Percentiles rank a stretch among this genome's conserved stretches.
Conservation (phyloP, 805 yeast genomes). For the Metschnikowia borealis region DNA sequence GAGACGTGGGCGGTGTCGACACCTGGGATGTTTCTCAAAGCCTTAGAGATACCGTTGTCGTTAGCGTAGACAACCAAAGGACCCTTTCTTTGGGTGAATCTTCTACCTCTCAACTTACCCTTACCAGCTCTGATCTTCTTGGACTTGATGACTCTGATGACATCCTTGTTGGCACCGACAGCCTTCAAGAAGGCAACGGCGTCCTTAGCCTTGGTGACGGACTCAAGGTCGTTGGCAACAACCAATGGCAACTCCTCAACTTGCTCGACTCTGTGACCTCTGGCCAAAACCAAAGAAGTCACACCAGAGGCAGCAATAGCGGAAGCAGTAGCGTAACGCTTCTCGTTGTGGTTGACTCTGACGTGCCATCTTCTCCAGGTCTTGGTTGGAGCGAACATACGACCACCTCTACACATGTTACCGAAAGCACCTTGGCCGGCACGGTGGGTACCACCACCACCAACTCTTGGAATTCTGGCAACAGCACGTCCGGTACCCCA, state of each 20-base stretch:
- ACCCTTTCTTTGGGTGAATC: constrained; percentile 99
- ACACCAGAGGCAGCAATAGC: constrained; percentile 99
- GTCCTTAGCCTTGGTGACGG: constrained; percentile 94
- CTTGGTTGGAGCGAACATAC: constrained; percentile 99
- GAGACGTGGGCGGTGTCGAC: constrained; percentile 94
- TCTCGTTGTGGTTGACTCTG: constrained; percentile 99
- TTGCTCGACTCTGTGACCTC: constrained; percentile 99
- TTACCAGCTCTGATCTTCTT: constrained; percentile 99
- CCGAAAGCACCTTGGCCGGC: constrained; percentile 99
- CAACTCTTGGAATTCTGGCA: constrained; percentile 99
- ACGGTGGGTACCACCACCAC: constrained; percentile 99
- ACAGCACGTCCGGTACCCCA: constrained; percentile 99
- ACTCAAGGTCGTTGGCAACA: constrained; percentile 88
- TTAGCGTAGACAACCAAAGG: constrained; percentile 97
- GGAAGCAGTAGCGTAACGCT: constrained; percentile 99
- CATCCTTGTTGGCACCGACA: constrained; percentile 97
- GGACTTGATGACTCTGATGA: constrained; percentile 96
- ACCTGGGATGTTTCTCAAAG: constrained; percentile 99
- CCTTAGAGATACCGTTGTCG: constrained; percentile 97
- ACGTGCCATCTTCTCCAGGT: constrained; percentile 99
- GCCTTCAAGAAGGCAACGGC: constrained; percentile 98
- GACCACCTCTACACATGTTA: constrained; percentile 99
- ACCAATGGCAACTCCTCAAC: constrained; percentile 98
- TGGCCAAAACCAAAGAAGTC: constrained; percentile 96
- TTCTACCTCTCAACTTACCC: constrained; percentile 99